Conservation (phyloP, 345 rosid species). For the Eucalyptus grandis region DNA sequence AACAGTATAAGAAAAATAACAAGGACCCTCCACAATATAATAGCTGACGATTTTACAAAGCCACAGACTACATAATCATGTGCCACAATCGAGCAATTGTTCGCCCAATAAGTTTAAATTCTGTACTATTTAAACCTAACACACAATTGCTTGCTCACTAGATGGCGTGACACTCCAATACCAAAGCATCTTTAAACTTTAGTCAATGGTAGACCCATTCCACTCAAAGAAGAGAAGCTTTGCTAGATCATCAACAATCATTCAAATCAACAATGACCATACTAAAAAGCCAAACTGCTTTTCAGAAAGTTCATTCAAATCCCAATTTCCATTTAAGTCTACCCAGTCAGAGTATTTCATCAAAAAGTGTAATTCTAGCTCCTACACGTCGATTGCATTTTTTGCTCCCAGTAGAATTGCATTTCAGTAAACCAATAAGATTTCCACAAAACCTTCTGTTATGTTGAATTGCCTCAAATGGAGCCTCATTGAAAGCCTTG, state of each 20-base stretch:
- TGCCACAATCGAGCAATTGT: not conserved
- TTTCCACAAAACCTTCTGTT: too few species aligned
- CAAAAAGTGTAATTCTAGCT: not conserved
- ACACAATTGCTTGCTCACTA: not conserved
- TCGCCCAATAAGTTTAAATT: not conserved
- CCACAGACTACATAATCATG: not conserved
- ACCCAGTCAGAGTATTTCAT: not conserved
- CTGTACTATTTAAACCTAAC: not conserved
- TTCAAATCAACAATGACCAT: not conserved
- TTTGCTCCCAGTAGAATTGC: too few species aligned
- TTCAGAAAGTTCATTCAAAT: not conserved
- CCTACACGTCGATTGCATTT: too few species aligned
- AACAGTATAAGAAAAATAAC: not conserved
- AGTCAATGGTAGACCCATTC: not conserved
- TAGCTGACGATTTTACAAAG: not conserved
- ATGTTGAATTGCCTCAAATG: too few species aligned
- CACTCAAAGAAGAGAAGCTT: not conserved
- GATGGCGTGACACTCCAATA: not conserved
- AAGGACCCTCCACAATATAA: not conserved
- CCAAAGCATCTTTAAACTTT: not conserved
- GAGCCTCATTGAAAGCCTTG: too few species aligned
- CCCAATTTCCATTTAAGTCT: not conserved
- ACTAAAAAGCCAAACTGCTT: not conserved
- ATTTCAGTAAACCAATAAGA: too few species aligned
- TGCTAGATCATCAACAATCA: not conserved